Evolutionary conservation across 2,329 filamentous ascomycete genomes (phyloP), one percentile per base, ranked within the genome.

Genomic region (Lecanosticta acicola): DNA sequence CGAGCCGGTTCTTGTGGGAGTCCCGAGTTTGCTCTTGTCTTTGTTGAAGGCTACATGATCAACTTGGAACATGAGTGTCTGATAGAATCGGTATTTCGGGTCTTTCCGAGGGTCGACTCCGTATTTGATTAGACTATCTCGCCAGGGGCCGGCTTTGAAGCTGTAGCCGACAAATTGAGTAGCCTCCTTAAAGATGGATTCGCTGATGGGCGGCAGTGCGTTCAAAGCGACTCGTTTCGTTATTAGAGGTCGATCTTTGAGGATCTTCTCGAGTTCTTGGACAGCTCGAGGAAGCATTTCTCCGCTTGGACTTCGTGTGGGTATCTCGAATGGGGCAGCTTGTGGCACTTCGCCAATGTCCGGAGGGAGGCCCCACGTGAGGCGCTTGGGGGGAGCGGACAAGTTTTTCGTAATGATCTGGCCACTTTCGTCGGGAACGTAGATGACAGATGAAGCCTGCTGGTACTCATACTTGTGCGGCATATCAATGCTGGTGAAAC

Each of bases 71-170:
- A 87, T 85, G 53, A 96, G 74, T 0, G 88, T 94, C 67, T 98
- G 93, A 65, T 94, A 97, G 44, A 81, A 73, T 26, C 89, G 83
- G 62, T 85, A 90, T 45, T 81, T 77, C 0, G 86, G 81, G 51
- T 90, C 83, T 11, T 70, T 77, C 29, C 93, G 80, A 2, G 93
- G 93, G 62, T 98, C 93, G 16, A 94, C 68, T 8, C 91, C 91
- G 65, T 90, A 93, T 38, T 78, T 81, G 53, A 96, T 80, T 43
- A 96, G 81, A 2, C 86, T 83, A 65, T 97, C 90, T 53, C 88
- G 80, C 85, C 88, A 98, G 0, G 93, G 90, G 0, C 93, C 93
- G 17, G 85, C 88, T 48, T 85, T 84, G 74, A 97, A 96, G 67
- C 90, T 87, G 68, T 95, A 98, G 7, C 86, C 89, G 3, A 87